These are phyloP conservation scores for Aphanomyces euteiches DNA, from an alignment of 352 stramenopile genomes.

Conservation along the genomic window DNA sequence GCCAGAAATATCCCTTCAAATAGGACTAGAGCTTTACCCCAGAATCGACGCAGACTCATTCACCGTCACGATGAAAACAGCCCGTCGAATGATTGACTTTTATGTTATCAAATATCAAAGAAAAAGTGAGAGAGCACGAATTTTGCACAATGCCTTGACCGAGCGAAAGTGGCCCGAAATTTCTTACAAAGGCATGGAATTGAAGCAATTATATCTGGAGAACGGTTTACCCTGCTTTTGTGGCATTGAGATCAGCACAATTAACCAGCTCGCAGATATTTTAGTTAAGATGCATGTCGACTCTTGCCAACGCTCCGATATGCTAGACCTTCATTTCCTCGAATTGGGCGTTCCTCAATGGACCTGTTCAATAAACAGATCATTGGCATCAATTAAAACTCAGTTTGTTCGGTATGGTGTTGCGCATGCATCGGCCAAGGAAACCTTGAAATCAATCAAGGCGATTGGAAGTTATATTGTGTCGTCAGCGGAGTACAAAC, in stretches of 20 bases:
- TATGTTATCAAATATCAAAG: conserved; percentile 1
- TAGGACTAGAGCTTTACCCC: too few species aligned
- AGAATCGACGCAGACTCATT: conserved; percentile 13
- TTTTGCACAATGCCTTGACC: conserved; percentile 11
- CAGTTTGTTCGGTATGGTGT: conserved; percentile 8
- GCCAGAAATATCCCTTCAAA: too few species aligned
- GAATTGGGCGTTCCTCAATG: conserved; percentile 13
- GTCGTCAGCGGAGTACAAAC: background rate
- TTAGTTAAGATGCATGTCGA: conserved; percentile 16
- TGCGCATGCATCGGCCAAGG: background rate
- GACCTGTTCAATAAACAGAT: conserved; percentile 10
- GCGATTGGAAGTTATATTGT: background rate
- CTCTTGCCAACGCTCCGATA: background rate
- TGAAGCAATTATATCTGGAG: conserved; percentile 14
- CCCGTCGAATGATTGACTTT: background rate
- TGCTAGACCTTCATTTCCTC: background rate
- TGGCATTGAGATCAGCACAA: conserved; percentile 23
- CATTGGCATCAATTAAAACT: background rate
- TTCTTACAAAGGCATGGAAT: background rate
- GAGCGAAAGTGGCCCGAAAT: conserved; percentile 17
- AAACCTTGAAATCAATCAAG: background rate
- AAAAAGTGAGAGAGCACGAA: background rate
- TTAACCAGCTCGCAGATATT: conserved; percentile 20
- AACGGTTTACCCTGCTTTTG: conserved; percentile 27
- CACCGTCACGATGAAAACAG: conserved; percentile 8